Base-by-base conservation (phyloP, 495 filamentous ascomycete genomes). In the Extremus antarcticus region DNA sequence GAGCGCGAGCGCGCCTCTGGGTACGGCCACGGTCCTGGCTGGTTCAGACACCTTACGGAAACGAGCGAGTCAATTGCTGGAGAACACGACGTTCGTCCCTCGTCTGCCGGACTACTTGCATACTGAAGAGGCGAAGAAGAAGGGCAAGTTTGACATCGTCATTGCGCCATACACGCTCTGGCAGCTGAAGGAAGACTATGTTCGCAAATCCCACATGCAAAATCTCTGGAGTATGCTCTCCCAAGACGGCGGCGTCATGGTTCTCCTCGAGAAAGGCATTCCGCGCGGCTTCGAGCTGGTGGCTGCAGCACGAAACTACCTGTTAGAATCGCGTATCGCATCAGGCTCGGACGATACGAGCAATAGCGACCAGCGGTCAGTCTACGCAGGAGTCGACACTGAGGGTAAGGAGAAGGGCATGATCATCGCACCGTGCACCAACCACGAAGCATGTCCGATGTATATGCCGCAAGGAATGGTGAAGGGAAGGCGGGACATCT, bases 371-470 rank as follows among this genome's bases (percentile, higher is more conserved):
- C 25, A 58, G 25, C 24, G 19, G 1, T 17, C 51, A 8, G 22
- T 45, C 20, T 49, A n/a, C 9, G 24, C 24, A 2, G 15, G 16
- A 24, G 21, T 22, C 10, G 20, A 23, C 21, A 22, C 17, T 2
- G 21, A 17, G 23, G 17, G 11, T 3, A 54, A 55, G 32, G 88
- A 92, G 58, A 68, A 76, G 0, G 92, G 90, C 58, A 90, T 90
- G 83, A 96, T 98, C 60, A 77, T 98, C 56, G 92, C 94, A 0
- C 92, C 92, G 0, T 98, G 92, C 68, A 98, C 92, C 0, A 95
- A 90, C 70, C 94, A 97, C 66, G 71, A 67, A 1, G 79, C 78
- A 52, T 98, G 92, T 62, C 92, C 92, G 0, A 90, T 98, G 83
- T 96, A 94, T 63, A 73, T 78, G 32, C 71, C 72, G 0, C 76